Evolutionary conservation across 495 filamentous ascomycete species (phyloP).

Genomic region (Antarctomyces pellizariae): DNA sequence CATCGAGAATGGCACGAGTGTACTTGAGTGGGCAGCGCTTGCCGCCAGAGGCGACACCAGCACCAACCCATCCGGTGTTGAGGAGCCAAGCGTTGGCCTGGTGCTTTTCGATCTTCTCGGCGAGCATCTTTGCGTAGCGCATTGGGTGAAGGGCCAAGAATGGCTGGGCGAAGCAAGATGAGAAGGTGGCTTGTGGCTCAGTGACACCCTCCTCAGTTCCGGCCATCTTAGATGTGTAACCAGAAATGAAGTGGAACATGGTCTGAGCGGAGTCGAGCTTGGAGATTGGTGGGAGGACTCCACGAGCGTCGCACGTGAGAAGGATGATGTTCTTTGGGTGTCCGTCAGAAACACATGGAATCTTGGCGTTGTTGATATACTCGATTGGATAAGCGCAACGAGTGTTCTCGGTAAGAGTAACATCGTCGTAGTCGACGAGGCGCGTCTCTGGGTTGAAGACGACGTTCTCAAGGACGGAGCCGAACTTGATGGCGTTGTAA

Average conservation of each 20-base stretch:
- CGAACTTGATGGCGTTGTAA: constrained; percentile 86
- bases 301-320: constrained; percentile 90
- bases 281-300: constrained; percentile 92
- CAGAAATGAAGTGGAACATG: constrained; percentile 99
- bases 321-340: constrained; percentile 97
- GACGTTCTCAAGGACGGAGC: constrained; percentile 93
- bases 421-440: constrained; percentile 83
- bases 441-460: constrained; percentile 85
- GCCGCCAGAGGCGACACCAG: constrained; percentile 79
- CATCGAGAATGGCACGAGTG: constrained; percentile 91
- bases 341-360: constrained; percentile 66
- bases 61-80: constrained; percentile 98
- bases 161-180: constrained; percentile 96
- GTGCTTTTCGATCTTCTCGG: constrained; percentile 90
- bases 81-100: constrained; percentile 94
- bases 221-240: constrained; percentile 99
- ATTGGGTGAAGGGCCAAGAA: constrained; percentile 98
- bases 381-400: constrained; percentile 96
- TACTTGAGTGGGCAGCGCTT: constrained; percentile 98
- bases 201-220: constrained; percentile 92
- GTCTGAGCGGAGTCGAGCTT: constrained; percentile 90
- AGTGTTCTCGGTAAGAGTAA: constrained; percentile 92
- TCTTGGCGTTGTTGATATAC: constrained; percentile 96
- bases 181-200: constrained; percentile 96
- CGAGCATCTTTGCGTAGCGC: constrained; percentile 95